Evolutionary conservation across 805 yeast genomes (phyloP), one percentile per base, ranked within the genome.

Genomic region (Sungouiella blattae): DNA sequence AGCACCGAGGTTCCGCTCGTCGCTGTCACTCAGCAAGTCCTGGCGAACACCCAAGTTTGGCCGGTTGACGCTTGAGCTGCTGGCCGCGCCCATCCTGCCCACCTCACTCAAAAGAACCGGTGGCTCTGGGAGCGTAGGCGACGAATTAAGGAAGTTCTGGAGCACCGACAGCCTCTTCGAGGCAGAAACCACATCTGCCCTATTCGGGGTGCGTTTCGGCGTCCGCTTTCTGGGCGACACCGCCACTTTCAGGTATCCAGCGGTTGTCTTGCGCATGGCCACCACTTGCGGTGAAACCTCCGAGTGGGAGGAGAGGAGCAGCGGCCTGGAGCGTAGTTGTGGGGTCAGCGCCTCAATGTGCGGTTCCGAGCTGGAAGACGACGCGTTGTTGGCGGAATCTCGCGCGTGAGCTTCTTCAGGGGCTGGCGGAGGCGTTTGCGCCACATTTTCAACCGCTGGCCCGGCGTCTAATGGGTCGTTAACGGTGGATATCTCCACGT

Each of bases 401-500:
- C 11, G 18, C 6, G 3, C 28, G 21, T 18, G 25, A 17, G 16
- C 22, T 30, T 6, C 32, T 26, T 6, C 36, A 27, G 18, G 30
- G 4, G 22, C 7, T 36, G 7, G 44, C 35, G 16, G 43, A 5
- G 28, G 32, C 15, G 6, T 20, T 8, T 18, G 13, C 28, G 20
- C n/a, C 17, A 14, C 11, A 13, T 13, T 20, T 9, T 20, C 22
- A 7, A 22, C n/a, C n/a, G 11, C 5, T n/a, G 23, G 26, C n/a
- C 17, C 28, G 28, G 26, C 28, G 14, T 45, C 44, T 11, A 48
- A 46, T 18, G 63, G 59, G 18, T 67, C 80, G 44, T 74, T 79
- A 42, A 71, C 71, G 18, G 78, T 73, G 22, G 72, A 57, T 23
- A 83, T 57, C 42, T 78, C 76, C 16, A 82, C 83, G 49, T 78